Evolutionary conservation across 306 rosid species (phyloP).

Genomic region (Inga leiocalycina): DNA sequence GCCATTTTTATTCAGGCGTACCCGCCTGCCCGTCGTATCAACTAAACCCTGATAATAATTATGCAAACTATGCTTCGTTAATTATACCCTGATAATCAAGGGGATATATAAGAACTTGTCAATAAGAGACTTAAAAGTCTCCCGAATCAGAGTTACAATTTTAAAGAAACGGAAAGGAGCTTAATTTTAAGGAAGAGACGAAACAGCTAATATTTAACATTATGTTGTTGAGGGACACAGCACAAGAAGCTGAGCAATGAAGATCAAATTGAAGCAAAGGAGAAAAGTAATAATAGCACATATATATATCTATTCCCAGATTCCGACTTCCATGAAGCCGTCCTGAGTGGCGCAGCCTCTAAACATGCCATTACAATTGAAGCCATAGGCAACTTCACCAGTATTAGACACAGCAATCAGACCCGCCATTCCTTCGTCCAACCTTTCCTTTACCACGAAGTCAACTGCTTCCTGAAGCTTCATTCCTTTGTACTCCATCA

Average conservation of each 20-base stretch:
- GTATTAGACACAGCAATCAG: constrained; percentile 73
- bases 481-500: constrained; percentile 89
- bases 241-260: not conserved
- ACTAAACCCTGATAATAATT: not conserved
- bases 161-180: not conserved
- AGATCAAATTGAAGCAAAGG: not conserved
- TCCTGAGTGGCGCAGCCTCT: constrained; percentile 81
- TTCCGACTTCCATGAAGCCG: constrained; percentile 91
- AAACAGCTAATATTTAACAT: not conserved
- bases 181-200: not conserved
- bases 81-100: not conserved
- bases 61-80: not conserved
- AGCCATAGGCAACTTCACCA: constrained; percentile 88
- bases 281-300: not conserved
- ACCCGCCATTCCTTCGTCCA: constrained; percentile 87
- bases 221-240: not conserved
- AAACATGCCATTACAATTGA: constrained; percentile 86
- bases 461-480: constrained; percentile 77
- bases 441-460: constrained; percentile 67
- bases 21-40: not conserved
- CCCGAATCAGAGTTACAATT: not conserved
- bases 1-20: not conserved
- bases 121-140: not conserved
- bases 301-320: constrained; percentile 59
- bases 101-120: not conserved